Conservation (phyloP, 176 grass and related monocot species). For the Avena eriantha region DNA sequence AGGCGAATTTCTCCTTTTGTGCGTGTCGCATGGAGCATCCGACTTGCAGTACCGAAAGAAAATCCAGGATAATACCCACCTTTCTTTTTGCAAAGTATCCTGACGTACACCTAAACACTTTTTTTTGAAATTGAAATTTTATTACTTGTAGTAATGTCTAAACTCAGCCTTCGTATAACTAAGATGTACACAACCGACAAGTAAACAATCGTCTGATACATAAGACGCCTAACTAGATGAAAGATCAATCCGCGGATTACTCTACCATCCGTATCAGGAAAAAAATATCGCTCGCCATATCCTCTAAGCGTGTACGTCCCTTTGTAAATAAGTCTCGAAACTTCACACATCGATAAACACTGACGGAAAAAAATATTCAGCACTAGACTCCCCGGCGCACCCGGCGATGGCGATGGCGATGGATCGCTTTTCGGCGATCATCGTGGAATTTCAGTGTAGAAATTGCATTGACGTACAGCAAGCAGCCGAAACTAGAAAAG, state of each 20-base stretch:
- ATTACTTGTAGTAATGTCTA: too few species aligned
- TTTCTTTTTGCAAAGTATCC: background rate
- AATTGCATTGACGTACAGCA: background rate
- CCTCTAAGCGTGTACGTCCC: too few species aligned
- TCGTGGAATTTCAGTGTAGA: too few species aligned
- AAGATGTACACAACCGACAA: too few species aligned
- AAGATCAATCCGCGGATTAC: too few species aligned
- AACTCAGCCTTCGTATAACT: too few species aligned
- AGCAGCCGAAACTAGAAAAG: background rate
- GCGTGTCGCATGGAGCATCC: slow-evolving; percentile 28
- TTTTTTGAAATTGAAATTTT: too few species aligned
- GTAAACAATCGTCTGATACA: too few species aligned
- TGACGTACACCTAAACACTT: background rate
- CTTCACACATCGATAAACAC: background rate
- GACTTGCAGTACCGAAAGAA: background rate
- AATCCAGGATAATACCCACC: background rate
- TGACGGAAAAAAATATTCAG: background rate
- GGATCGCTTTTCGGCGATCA: background rate
- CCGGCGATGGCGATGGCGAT: background rate
- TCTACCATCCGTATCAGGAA: too few species aligned
- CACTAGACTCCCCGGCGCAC: background rate
- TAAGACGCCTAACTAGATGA: too few species aligned
- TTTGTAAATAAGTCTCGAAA: too few species aligned
- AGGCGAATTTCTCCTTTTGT: background rate
- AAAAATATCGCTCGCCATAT: too few species aligned